These are phyloP conservation scores for Sporormia fimetaria DNA, from an alignment of 495 filamentous ascomycete species.

Conservation along the genomic window DNA sequence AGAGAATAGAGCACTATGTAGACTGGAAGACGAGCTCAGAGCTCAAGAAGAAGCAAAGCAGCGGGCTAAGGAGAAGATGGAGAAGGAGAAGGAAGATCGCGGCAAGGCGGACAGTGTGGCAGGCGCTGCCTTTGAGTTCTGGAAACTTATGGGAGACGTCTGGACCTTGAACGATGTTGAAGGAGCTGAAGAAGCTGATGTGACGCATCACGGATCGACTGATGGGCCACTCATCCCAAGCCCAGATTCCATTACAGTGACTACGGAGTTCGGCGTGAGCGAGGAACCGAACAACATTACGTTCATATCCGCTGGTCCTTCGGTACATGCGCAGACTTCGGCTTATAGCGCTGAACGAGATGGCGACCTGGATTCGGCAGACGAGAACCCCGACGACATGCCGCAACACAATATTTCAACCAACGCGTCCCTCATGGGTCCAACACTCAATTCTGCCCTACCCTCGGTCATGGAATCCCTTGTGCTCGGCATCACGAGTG, in stretches of 20 bases:
- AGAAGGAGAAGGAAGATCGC: slow-evolving; percentile 21
- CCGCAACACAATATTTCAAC: neutral
- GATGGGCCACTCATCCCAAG: slow-evolving; percentile 9
- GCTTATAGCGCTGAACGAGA: neutral
- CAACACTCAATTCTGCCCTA: neutral
- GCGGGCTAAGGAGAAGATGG: slow-evolving; percentile 17
- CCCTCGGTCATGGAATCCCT: neutral
- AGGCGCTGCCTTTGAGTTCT: slow-evolving; percentile 21
- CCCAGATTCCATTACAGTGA: slow-evolving; percentile 19
- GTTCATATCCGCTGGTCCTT: slow-evolving; percentile 1
- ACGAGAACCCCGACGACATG: neutral
- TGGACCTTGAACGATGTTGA: no score
- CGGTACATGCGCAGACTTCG: neutral
- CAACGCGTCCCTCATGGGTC: neutral
- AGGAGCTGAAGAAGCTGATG: neutral
- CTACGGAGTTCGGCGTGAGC: slow-evolving; percentile 17
- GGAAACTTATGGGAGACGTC: slow-evolving; percentile 8
- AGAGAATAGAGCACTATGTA: slow-evolving; percentile 20
- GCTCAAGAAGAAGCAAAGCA: slow-evolving; percentile 16
- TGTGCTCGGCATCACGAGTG: neutral
- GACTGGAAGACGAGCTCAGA: slow-evolving; percentile 23
- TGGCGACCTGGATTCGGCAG: neutral
- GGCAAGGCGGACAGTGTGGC: slow-evolving; percentile 20
- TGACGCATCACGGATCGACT: neutral
- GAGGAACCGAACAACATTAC: slow-evolving; percentile 16